Evolutionary conservation across 1,284 basidiomycete genomes (phyloP).

Genomic region (Cerrena zonata): DNA sequence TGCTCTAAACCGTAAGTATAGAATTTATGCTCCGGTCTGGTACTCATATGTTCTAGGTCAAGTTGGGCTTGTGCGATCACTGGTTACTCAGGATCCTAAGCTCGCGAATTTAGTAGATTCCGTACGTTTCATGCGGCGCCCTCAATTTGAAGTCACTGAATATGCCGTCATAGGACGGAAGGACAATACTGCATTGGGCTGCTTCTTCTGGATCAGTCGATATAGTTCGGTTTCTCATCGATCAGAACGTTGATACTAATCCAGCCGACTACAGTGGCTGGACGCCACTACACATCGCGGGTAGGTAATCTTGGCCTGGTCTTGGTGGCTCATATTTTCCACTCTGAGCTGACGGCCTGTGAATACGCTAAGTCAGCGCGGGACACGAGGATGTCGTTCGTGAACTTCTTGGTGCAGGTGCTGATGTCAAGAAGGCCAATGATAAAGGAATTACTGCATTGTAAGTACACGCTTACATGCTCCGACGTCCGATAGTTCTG

Average conservation of each 20-base stretch:
- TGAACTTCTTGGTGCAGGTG: conserved; percentile 80
- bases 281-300: conserved; percentile 84
- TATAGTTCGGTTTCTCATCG: conserved; percentile 69
- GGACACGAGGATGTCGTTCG: conserved; percentile 75
- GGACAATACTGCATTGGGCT: conserved; percentile 88
- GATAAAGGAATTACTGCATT: conserved; percentile 83
- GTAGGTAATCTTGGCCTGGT: conserved; percentile 36
- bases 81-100: conserved; percentile 64
- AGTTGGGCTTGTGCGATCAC: conserved; percentile 63
- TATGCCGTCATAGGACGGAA: conserved; percentile 83
- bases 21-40: conserved; percentile 1
- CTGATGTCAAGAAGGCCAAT: conserved; percentile 76
- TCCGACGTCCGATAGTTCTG: conserved; percentile 5
- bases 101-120: conserved; percentile 65
- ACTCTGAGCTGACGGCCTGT: not conserved
- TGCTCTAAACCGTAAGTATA: conserved; percentile 55
- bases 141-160: too few relatives aligned
- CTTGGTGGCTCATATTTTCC: not conserved
- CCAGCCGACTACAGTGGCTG: conserved; percentile 72
- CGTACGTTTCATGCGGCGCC: conserved; percentile 44
- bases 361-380: conserved; percentile 56
- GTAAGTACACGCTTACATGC: conserved; percentile 42
- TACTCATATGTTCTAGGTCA: conserved; percentile 50
- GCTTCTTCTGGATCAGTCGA: conserved; percentile 70
- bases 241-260: conserved; percentile 68